These are phyloP conservation scores for Chalaropsis ovoidea DNA, from an alignment of 2,329 filamentous ascomycete species.

Conservation along the genomic window DNA sequence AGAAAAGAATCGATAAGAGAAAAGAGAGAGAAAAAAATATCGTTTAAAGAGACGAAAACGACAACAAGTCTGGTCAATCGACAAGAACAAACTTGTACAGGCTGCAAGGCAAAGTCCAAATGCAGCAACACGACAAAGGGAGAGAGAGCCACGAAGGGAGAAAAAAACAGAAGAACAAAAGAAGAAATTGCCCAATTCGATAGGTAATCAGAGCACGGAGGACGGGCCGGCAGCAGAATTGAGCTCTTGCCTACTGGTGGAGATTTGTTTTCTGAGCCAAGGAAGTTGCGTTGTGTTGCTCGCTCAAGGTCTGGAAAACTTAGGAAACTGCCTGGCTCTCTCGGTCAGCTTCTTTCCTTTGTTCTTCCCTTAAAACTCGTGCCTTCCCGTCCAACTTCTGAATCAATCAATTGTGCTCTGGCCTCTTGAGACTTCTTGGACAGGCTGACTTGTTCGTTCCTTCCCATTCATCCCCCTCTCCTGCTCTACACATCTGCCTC, in stretches of 20 bases:
- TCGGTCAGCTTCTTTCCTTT: not conserved
- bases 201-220: not conserved
- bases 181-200: not conserved
- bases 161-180: not conserved
- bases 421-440: not conserved
- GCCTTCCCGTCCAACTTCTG: not conserved
- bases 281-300: not conserved
- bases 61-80: not conserved
- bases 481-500: not conserved
- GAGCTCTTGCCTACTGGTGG: not conserved
- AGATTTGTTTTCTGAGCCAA: not conserved
- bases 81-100: not conserved
- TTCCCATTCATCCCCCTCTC: not conserved
- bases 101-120: not conserved
- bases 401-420: not conserved
- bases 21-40: not conserved
- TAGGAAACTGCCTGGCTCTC: constrained; percentile 2
- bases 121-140: not conserved
- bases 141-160: not conserved
- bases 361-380: not conserved
- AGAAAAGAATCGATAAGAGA: not conserved
- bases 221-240: not conserved
- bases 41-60: not conserved
- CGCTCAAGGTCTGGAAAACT: not conserved
- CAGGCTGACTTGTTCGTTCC: constrained; percentile 1